Evolutionary conservation across 306 rosid genomes (phyloP).

Genomic region (Vigna mungo): DNA sequence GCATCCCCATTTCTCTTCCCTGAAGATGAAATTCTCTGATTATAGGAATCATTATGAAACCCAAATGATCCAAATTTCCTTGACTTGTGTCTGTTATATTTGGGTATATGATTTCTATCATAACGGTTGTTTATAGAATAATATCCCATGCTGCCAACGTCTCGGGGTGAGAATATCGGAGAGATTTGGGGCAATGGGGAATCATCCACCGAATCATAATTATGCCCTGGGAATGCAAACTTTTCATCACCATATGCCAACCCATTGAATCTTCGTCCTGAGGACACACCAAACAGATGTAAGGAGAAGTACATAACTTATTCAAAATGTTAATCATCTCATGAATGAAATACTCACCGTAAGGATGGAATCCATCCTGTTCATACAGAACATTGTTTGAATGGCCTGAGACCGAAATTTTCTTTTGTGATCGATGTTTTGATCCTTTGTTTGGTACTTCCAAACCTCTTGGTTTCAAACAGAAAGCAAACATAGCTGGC

Average conservation of each 20-base stretch:
- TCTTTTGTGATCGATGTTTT: constrained; percentile 78
- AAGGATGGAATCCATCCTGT: constrained; percentile 66
- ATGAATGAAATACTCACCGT: constrained; percentile 53
- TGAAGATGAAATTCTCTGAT: constrained; percentile 51
- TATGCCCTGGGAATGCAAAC: constrained; percentile 54
- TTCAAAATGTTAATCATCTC: background rate
- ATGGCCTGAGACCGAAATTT: constrained; percentile 61
- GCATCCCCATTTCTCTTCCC: constrained; percentile 62
- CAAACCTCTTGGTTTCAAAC: constrained; percentile 83
- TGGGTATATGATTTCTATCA: constrained; percentile 55
- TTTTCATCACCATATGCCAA: constrained; percentile 63
- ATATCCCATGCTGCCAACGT: constrained; percentile 49
- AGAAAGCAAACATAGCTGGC: constrained; percentile 87
- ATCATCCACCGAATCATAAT: constrained; percentile 69
- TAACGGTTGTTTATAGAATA: constrained; percentile 41
- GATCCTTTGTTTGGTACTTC: constrained; percentile 75
- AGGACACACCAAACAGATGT: constrained; percentile 36
- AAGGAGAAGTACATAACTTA: background rate
- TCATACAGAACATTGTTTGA: constrained; percentile 51
- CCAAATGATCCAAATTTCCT: constrained; percentile 53
- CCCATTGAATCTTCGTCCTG: constrained; percentile 78
- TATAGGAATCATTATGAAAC: constrained; percentile 51
- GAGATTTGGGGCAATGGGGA: constrained; percentile 65
- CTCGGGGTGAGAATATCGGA: constrained; percentile 64
- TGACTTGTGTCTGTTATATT: constrained; percentile 58